Evolutionary conservation across 2,329 filamentous ascomycete genomes (phyloP), one percentile per base, ranked within the genome.

Genomic region (Colletotrichum destructivum): DNA sequence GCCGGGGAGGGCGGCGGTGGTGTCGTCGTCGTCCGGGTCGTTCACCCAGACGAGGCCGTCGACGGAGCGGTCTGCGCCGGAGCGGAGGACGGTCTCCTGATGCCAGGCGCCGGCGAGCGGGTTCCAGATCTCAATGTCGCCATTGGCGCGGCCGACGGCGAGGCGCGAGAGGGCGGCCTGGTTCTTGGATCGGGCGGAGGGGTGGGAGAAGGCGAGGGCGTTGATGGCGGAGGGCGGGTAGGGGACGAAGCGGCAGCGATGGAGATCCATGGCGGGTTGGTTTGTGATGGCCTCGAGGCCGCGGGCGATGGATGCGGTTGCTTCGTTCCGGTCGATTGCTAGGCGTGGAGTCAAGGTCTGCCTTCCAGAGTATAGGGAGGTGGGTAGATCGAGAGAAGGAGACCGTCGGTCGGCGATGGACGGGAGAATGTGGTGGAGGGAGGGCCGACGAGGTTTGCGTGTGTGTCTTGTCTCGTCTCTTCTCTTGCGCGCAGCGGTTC

Each of bases 101-200:
- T 94, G 89, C 96, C 96, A 99, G 73, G 88, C 86, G 18, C 94
- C 94, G 74, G 89, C 90, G 65, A 91, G 84, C 3, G 96, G 95
- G 81, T 98, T 98, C 96, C 96, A 99, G 75, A 99, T 95, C 84
- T 99, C 96, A 76, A 99, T 96, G 79, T 98, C 94, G 76, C 96
- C 96, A 81, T 98, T 98, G 70, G 94, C 93, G 75, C 96, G 92
- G 72, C 96, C 96, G 77, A 99, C 89, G 2, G 96, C 96, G 66
- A 98, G 89, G 76, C 95, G 91, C 88, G 90, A 73, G 87, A 89
- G 26, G 88, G 86, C 77, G 82, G 88, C 76, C 80, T 86, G 80
- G 81, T 79, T 84, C 74, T 84, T 82, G 72, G 87, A 84, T 75
- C 82, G 82, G 62, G 83, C 74, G 72, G 82, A 85, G 23, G 93